Conservation (phyloP, 1,284 basidiomycete species). For the Cryptococcus amylolentus region DNA sequence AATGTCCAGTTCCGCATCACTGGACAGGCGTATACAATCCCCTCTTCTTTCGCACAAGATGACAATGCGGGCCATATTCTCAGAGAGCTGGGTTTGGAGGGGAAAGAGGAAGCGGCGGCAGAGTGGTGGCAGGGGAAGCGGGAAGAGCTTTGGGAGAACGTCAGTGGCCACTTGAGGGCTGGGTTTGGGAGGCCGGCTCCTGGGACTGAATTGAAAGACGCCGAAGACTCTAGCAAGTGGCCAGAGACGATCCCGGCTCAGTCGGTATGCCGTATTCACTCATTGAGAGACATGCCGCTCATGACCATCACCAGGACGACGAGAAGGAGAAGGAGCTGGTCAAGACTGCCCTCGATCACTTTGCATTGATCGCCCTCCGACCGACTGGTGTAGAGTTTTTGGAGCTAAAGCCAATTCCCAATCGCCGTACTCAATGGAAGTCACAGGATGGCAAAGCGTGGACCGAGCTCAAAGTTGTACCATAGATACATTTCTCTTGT, state of each 20-base stretch:
- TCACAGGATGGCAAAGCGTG: slow-evolving; percentile 15
- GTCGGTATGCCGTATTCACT: slow-evolving; percentile 20
- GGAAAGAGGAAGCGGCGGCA: slow-evolving; percentile 18
- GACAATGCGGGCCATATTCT: slow-evolving; percentile 1
- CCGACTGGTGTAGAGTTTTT: slow-evolving; percentile 40
- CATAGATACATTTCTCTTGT: slow-evolving; percentile 9
- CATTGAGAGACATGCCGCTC: background rate
- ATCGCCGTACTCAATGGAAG: slow-evolving; percentile 36
- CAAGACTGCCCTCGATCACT: slow-evolving; percentile 33
- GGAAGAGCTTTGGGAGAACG: slow-evolving; percentile 30
- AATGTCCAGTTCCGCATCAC: slow-evolving; percentile 44
- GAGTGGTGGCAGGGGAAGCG: slow-evolving; percentile 43
- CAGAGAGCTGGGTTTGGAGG: slow-evolving; percentile 11
- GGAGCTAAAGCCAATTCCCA: slow-evolving; percentile 43
- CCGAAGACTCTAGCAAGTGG: slow-evolving; percentile 34
- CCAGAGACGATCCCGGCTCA: slow-evolving; percentile 24
- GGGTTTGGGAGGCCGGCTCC: slow-evolving; percentile 44
- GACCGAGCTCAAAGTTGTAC: slow-evolving; percentile 33
- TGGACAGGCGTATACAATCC: slow-evolving; percentile 36
- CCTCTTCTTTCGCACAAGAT: slow-evolving; percentile 5
- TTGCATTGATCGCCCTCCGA: slow-evolving; percentile 42
- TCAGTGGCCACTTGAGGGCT: slow-evolving; percentile 43
- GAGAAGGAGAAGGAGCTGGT: slow-evolving; percentile 31
- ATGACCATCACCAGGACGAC: slow-evolving; percentile 19
- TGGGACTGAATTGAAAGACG: slow-evolving; percentile 32